These are phyloP conservation scores for Penicillium polonicum DNA, from an alignment of 2,329 filamentous ascomycete genomes.

Conservation along the genomic window DNA sequence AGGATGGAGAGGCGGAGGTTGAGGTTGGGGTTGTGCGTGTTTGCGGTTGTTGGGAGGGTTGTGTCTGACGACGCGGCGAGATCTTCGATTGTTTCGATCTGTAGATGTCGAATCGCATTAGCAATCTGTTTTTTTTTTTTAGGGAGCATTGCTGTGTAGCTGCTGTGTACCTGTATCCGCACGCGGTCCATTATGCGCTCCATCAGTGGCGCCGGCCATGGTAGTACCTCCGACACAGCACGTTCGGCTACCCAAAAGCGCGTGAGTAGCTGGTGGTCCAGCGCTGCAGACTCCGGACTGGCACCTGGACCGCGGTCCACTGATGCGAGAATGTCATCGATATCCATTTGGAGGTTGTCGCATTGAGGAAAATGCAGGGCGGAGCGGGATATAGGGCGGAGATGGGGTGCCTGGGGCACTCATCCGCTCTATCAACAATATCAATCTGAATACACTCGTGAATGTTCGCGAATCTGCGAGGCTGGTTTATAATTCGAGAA, in stretches of 20 bases:
- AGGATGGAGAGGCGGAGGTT: slow-evolving; percentile 94
- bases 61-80: slow-evolving; percentile 47
- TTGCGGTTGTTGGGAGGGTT: slow-evolving; percentile 50
- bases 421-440: neutral
- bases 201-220: slow-evolving; percentile 73
- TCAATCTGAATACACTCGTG: neutral
- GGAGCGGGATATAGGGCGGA: slow-evolving; percentile 34
- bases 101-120: neutral
- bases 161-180: slow-evolving; percentile 54
- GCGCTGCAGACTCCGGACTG: slow-evolving; percentile 36
- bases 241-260: slow-evolving; percentile 92
- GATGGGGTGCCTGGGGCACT: slow-evolving; percentile 36
- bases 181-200: slow-evolving; percentile 75
- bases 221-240: slow-evolving; percentile 81
- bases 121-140: neutral
- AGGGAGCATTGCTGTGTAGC: neutral
- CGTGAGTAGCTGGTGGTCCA: slow-evolving; percentile 84
- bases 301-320: slow-evolving; percentile 60
- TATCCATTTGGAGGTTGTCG: slow-evolving; percentile 60
- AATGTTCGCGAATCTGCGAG: neutral
- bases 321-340: slow-evolving; percentile 75
- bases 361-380: slow-evolving; percentile 9
- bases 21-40: slow-evolving; percentile 81
- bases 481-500: neutral
- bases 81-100: slow-evolving; percentile 68